phyloP scores from a whole-genome alignment of 2,329 filamentous ascomycete species.

The Pseudogymnoascus sp. region DNA sequence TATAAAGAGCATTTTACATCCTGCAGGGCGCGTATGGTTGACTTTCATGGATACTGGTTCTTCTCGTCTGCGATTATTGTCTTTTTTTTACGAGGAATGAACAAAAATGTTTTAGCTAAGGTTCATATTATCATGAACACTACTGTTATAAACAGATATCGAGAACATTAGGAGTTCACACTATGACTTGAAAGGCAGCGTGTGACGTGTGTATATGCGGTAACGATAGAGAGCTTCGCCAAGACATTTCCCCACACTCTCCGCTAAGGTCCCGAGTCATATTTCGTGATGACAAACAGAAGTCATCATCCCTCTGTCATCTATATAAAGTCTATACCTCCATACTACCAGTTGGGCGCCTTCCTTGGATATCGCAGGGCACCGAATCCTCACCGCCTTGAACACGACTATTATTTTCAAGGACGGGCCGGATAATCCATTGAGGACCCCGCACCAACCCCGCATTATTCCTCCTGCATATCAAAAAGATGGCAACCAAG shows the following conservation, averaged over 20 bases:
- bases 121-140: neutral
- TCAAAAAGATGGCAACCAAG: neutral
- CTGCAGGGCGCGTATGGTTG: constrained; percentile 6
- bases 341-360: neutral
- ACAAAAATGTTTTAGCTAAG: constrained; percentile 6
- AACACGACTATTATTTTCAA: neutral
- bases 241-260: constrained; percentile 7
- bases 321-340: neutral
- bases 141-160: neutral
- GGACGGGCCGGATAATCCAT: constrained; percentile 6
- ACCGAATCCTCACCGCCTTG: neutral
- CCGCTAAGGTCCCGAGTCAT: constrained; percentile 6
- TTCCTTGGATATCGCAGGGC: neutral
- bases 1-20: constrained; percentile 8
- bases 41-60: constrained; percentile 9
- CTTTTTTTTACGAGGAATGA: neutral
- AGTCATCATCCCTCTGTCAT: neutral
- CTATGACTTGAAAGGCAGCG: neutral
- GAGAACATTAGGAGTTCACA: neutral
- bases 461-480: neutral
- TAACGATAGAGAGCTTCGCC: neutral
- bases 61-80: constrained; percentile 9
- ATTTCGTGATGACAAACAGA: constrained; percentile 1
- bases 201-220: neutral
- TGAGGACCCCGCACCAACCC: constrained; percentile 2